Evolutionary conservation across 2,329 filamentous ascomycete species (phyloP).

Genomic region (Rutstroemia sp.): DNA sequence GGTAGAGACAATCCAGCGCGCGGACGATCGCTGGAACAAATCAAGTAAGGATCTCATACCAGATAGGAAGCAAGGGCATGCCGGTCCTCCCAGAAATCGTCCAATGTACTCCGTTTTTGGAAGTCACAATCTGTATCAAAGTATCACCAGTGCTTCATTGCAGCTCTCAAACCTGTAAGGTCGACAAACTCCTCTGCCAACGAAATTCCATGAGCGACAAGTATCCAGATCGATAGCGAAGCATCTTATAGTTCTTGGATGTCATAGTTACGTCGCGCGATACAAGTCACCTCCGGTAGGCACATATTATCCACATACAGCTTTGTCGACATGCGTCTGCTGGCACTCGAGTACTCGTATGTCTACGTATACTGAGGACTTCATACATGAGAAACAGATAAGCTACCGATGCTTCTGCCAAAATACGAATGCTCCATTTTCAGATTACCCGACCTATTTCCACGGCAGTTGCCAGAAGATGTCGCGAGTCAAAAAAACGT

Average conservation of each 20-base stretch:
- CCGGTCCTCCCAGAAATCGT: conserved; percentile 18
- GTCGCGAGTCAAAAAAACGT: neutral
- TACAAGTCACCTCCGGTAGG: neutral
- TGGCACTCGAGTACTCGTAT: too few species aligned
- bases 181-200: neutral
- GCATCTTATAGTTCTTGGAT: neutral
- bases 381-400: too few species aligned
- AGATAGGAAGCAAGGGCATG: conserved; percentile 7
- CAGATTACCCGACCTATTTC: conserved; percentile 3
- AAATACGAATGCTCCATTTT: neutral
- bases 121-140: neutral
- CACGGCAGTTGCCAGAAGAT: conserved; percentile 7
- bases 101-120: conserved; percentile 16
- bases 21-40: conserved; percentile 20
- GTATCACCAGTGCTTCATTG: conserved; percentile 10
- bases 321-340: neutral
- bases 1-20: conserved; percentile 21
- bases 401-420: neutral
- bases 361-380: neutral
- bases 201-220: conserved; percentile 8
- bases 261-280: neutral
- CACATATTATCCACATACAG: conserved; percentile 1
- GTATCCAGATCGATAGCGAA: neutral
- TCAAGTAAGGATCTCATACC: conserved; percentile 10
- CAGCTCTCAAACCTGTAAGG: conserved; percentile 14